Evolutionary conservation across 768 basidiomycete genomes (phyloP), one percentile per base, ranked within the genome.

Genomic region (Dendrothele bispora): DNA sequence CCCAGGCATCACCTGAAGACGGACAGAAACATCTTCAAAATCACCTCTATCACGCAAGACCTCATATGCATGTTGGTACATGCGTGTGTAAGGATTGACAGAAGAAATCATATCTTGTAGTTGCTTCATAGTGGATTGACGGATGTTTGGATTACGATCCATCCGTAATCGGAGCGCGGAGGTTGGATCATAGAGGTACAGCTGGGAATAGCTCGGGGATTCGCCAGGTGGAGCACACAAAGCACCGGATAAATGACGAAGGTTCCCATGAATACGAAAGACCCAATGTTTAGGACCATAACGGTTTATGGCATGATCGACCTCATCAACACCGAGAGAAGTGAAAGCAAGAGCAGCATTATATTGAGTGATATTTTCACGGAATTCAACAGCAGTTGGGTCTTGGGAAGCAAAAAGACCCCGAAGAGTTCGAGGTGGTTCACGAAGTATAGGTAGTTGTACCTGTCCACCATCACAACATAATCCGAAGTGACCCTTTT

Each of bases 321-420:
- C 36, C 3, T 55, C 51, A 4, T 40, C 39, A 6, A 63, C 61
- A 10, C 62, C 61, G 0, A 71, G 51, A 0, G 67, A 72, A 0
- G 66, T 66, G 36, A 71, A 72, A 4, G 68, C 63, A 37, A 71
- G 55, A 2, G 70, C 59, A 20, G 52, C 53, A 39, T 74, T 74
- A 24, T 72, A 72, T 20, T 62, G 62, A 1, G 56, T 41, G 20
- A 74, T 72, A 2, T 71, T 57, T 3, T 55, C 50, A 1, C 55
- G 59, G 22, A 72, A 74, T 7, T 60, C 52, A 17, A 39, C 44
- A 8, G 61, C 46, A 28, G 54, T 32, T 27, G 35, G 21, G 46
- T 55, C 50, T 2, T 30, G 34, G 1, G 30, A 43, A n/a, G 25
- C 12, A 17, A 50, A 48, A 3, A 59, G 48, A 7, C 7, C 36